Evolutionary conservation across 257 asterid species (phyloP), one percentile per base, ranked within the genome.

Genomic region (Coffea eugenioides): DNA sequence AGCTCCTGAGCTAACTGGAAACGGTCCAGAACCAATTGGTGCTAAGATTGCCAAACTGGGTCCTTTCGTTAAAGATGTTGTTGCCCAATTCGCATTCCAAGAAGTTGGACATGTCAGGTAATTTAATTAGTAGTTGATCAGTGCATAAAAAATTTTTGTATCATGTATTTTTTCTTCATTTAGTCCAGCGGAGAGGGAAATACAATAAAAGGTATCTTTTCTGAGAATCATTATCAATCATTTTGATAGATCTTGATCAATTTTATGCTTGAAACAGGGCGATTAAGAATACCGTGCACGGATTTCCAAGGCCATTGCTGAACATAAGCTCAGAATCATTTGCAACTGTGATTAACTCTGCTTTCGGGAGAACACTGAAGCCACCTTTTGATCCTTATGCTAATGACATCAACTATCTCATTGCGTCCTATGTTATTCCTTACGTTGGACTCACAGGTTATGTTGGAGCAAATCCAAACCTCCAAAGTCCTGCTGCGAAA

Each of bases 21-120:
- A 92, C 6, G 97, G 98, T 23, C 98, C 97, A 0, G 39, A 90
- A 0, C 98, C 98, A 0, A 8, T 92, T 11, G 97, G 98, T 4
- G 87, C 73, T 7, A 73, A 11, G 70, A 80, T 31, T 76, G 98
- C 98, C 49, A 57, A 43, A 2, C 88, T 94, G 78, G 86, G 80
- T 69, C 93, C 91, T 2, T 39, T 91, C 15, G 65, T 88, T 0
- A 86, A 56, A 73, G 97, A 91, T 70, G 77, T 91, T 77, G 84
- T 91, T 8, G 82, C 90, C 0, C 99, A 95, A 71, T 95, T 95
- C 71, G 98, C 91, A n/a, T 85, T 84, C 8, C 97, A 95, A 81
- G 98, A 95, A 87, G 90, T 95, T 20, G 99, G 99, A 36, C 99
- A 95, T 79, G 8, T 95, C 75, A 91, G 94, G 98, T 92, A 3